These are phyloP conservation scores for Cercospora beticola DNA, from an alignment of 2,329 filamentous ascomycete species.

Conservation along the genomic window DNA sequence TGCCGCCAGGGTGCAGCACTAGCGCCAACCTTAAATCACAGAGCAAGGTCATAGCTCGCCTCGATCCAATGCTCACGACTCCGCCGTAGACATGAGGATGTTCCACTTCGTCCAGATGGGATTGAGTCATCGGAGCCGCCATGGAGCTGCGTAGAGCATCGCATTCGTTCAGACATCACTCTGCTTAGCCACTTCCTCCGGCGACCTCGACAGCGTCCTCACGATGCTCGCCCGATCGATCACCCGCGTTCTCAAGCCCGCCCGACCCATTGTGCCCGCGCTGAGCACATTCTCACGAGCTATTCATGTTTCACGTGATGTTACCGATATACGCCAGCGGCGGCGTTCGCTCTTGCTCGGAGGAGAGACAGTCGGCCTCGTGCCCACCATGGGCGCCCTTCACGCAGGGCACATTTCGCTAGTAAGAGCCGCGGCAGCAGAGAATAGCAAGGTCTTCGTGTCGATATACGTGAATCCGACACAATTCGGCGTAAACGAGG, in stretches of 20 bases:
- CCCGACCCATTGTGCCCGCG: neutral
- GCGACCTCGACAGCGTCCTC: neutral
- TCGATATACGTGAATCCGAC: slow-evolving; percentile 96
- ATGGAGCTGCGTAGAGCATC: neutral
- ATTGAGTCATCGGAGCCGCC: neutral
- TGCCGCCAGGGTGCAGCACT: neutral
- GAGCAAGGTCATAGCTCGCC: neutral
- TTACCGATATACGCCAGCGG: slow-evolving; percentile 68
- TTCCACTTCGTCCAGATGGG: neutral
- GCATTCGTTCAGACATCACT: neutral
- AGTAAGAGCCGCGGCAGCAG: slow-evolving; percentile 76
- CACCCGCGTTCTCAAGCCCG: neutral
- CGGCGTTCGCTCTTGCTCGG: slow-evolving; percentile 64
- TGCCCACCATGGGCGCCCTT: slow-evolving; percentile 98
- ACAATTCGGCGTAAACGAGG: slow-evolving; percentile 87
- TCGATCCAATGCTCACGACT: slow-evolving; percentile 10
- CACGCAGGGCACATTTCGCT: slow-evolving; percentile 87
- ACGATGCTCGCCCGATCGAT: neutral
- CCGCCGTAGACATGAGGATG: slow-evolving; percentile 16
- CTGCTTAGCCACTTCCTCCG: neutral
- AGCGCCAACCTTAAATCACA: slow-evolving; percentile 1
- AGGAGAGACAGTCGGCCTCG: slow-evolving; percentile 75
- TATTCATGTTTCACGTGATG: slow-evolving; percentile 74
- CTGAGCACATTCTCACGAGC: slow-evolving; percentile 32
- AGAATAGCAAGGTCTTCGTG: slow-evolving; percentile 85